Evolutionary conservation across 148 eudicot genomes (phyloP), one percentile per base, ranked within the genome.

Genomic region (Salicornia ramosissima): DNA sequence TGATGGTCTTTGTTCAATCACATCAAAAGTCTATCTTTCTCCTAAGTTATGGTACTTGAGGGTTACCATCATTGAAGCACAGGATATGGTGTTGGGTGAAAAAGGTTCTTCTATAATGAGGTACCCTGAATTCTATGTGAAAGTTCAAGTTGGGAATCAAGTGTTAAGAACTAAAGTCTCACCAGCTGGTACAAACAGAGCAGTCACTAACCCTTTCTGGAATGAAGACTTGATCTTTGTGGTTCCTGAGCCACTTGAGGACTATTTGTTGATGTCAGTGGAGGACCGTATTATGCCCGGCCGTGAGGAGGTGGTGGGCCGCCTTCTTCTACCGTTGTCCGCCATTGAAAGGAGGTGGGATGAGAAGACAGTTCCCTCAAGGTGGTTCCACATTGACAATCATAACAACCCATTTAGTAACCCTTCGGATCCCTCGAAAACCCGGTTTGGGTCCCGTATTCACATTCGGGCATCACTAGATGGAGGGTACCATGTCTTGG

Each of bases 201-300:
- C 74, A 73, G 72, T 88, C 0, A 80, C 83, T 0, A 88, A 83
- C 67, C 95, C 96, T 3, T 74, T 64, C 10, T 93, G 98, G 96
- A 87, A 88, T 45, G 96, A 93, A 46, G 98, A 93, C 71, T 85
- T 90, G 78, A 76, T 93, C 52, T 93, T 93, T 79, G 98, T 93
- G 33, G 98, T 87, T 47, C 85, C 95, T 9, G 96, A 93, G 82
- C 98, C 98, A 1, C 87, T 93, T 65, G 98, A 93, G 75, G 98
- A 93, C 25, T 87, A 82, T 34, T 40, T 90, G 71, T 14, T 90
- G 74, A 62, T 93, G 36, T 85, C 90, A 0, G 74, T 93, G 0
- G 98, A 93, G 79, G 98, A 93, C 69, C 80, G 89, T 33, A 55
- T 93, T 33, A 88, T 69, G 26, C 90, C 90, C 0, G 86, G 83